phyloP scores from a whole-genome alignment of 2,329 filamentous ascomycete species.

The Botrytis byssoidea region DNA sequence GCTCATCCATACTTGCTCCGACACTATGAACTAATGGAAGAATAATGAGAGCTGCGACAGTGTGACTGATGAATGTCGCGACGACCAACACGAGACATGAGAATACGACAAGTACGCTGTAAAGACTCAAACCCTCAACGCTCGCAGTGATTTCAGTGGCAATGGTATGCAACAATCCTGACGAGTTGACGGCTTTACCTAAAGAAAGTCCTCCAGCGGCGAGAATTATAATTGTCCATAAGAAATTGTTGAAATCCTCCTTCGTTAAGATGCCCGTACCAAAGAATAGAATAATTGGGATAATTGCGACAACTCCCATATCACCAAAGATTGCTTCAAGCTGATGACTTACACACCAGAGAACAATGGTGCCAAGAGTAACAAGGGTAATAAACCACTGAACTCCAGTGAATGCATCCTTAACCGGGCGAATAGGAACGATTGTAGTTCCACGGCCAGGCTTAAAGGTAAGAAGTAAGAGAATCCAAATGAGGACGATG shows the following conservation, averaged over 20 bases:
- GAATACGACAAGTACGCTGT: conserved; percentile 84
- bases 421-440: conserved; percentile 84
- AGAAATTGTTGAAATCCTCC: conserved; percentile 99
- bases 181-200: conserved; percentile 91
- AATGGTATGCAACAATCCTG: conserved; percentile 85
- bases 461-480: conserved; percentile 82
- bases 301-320: conserved; percentile 97
- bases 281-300: conserved; percentile 94
- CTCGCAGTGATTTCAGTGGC: conserved; percentile 70
- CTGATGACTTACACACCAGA: conserved; percentile 93
- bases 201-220: conserved; percentile 90
- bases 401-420: conserved; percentile 80
- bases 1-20: conserved; percentile 79
- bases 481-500: conserved; percentile 82
- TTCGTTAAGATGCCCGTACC: conserved; percentile 95
- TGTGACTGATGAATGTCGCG: conserved; percentile 97
- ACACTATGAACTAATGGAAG: conserved; percentile 87
- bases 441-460: conserved; percentile 84
- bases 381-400: conserved; percentile 91
- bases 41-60: conserved; percentile 92
- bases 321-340: conserved; percentile 87
- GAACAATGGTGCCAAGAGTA: conserved; percentile 77
- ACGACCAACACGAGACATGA: conserved; percentile 81
- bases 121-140: conserved; percentile 78
- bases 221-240: conserved; percentile 99